Evolutionary conservation across 768 basidiomycete genomes (phyloP).

Genomic region (Suillus cothurnatus): DNA sequence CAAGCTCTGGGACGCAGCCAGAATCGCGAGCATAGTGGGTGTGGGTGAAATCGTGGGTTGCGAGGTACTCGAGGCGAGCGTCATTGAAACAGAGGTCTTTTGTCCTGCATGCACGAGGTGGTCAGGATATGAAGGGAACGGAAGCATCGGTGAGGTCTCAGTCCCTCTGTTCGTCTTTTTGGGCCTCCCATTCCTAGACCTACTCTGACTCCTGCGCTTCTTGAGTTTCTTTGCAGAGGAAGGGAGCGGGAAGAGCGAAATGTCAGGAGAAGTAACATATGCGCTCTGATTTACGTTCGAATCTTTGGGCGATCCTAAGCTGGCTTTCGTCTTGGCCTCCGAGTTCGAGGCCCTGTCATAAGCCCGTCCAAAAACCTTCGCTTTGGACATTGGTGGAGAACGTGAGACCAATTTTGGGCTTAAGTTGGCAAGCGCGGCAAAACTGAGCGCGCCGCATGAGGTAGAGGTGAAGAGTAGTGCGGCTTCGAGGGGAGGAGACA

Average conservation of each 20-base stretch:
- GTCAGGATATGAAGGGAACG: slow-evolving; percentile 27
- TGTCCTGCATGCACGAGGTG: slow-evolving; percentile 7
- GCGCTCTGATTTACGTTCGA: not conserved
- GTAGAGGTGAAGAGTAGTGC: slow-evolving; percentile 53
- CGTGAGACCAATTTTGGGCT: not conserved
- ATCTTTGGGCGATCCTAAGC: not conserved
- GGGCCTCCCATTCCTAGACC: not conserved
- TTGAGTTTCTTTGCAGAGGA: slow-evolving; percentile 11
- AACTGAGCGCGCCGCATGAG: slow-evolving; percentile 19
- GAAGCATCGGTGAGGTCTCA: slow-evolving; percentile 18
- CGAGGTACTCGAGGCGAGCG: slow-evolving; percentile 7
- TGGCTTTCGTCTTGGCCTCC: not conserved
- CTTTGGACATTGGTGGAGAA: not conserved
- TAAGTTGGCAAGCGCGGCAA: not conserved
- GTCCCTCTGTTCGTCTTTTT: not conserved
- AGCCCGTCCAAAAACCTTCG: not conserved
- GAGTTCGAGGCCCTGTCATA: not conserved
- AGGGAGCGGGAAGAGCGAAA: slow-evolving; percentile 22
- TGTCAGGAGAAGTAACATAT: slow-evolving; percentile 14
- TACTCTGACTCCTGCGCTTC: slow-evolving; percentile 11
- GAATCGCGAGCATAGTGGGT: slow-evolving; percentile 23
- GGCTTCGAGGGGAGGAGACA: slow-evolving; percentile 57
- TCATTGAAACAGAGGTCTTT: slow-evolving; percentile 13
- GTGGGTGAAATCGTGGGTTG: slow-evolving; percentile 22
- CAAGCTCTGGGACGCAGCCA: slow-evolving; percentile 25